Evolutionary conservation across 495 filamentous ascomycete species (phyloP), one percentile per base, ranked within the genome.

Genomic region (Aspergillus coremiiformis): DNA sequence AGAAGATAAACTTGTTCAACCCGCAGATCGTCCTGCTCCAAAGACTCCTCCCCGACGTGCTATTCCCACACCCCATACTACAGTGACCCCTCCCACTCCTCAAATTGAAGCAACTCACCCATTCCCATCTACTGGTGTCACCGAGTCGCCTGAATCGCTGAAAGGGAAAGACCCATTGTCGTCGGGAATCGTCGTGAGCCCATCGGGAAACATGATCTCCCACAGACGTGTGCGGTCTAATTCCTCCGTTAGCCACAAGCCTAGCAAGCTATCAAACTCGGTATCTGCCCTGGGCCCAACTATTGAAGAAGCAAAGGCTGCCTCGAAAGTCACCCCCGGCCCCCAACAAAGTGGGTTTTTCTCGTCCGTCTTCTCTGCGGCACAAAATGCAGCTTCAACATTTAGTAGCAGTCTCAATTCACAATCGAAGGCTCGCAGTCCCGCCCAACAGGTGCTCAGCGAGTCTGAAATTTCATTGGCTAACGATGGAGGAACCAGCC

Each of bases 311-410:
- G 55, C 59, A 10, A 83, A 78, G 54, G 71, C 76, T 7, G 71
- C 67, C 20, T 62, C 63, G 5, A 68, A 67, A 47, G 57, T 60
- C n/a, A 43, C 65, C 1, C 52, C 58, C 33, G 55, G 55, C 12
- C 62, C 63, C 47, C 74, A 74, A 42, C 77, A 66, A 39, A 76
- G 74, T 39, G 89, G 90, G 0, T 98, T 98, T 67, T 98, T 98
- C 66, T 92, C 89, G 6, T 87, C 84, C 14, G 85, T 97, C 62
- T 88, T 98, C 59, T 90, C 89, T 26, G 92, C 84, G 24, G 91
- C 92, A 14, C 93, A 97, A 62, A 97, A 87, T 69, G 92, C 94
- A 33, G 92, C 93, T n/a, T 90, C 80, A 57, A 84, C 82, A 2
- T 61, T 99, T 4, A 90, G 80, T 56, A 96, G 81, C 61, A 90